These are phyloP conservation scores for Wickerhamomyces strasburgensis DNA, from an alignment of 805 yeast genomes.

Conservation along the genomic window DNA sequence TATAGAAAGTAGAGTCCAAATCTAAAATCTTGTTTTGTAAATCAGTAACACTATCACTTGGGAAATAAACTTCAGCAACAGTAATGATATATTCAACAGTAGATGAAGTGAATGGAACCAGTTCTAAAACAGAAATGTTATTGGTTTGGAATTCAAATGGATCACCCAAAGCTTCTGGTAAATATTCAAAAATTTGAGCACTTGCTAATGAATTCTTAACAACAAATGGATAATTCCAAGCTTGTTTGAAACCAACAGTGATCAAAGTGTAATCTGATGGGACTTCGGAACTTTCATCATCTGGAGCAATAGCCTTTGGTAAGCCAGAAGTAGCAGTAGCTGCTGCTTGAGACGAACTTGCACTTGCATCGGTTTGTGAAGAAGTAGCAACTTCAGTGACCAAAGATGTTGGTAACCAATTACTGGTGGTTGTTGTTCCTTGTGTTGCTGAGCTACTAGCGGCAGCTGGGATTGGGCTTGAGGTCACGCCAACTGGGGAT, in stretches of 20 bases:
- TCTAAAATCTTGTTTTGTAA: conserved; percentile 49
- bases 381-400: conserved; percentile 31
- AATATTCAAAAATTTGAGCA: conserved; percentile 78
- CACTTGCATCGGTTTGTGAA: conserved; percentile 19
- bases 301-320: conserved; percentile 80
- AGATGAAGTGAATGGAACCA: conserved; percentile 68
- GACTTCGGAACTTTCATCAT: conserved; percentile 29
- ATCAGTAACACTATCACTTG: conserved; percentile 41
- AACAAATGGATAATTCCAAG: conserved; percentile 80
- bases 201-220: conserved; percentile 68
- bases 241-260: conserved; percentile 71
- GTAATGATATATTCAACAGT: conserved; percentile 66
- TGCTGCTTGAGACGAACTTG: conserved; percentile 14
- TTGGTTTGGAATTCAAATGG: conserved; percentile 47
- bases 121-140: conserved; percentile 54
- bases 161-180: conserved; percentile 65
- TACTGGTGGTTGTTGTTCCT: conserved; percentile 3
- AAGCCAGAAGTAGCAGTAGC: conserved; percentile 44
- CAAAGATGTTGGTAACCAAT: conserved; percentile 43
- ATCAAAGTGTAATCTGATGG: conserved; percentile 52
- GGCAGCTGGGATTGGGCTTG: background rate
- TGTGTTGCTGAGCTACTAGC: conserved; percentile 1
- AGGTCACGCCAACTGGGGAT: conserved; percentile 1
- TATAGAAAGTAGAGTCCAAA: conserved; percentile 53
- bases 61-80: conserved; percentile 85